Base-by-base conservation (phyloP, 1,284 basidiomycete genomes). In the Trametes pubescens region DNA sequence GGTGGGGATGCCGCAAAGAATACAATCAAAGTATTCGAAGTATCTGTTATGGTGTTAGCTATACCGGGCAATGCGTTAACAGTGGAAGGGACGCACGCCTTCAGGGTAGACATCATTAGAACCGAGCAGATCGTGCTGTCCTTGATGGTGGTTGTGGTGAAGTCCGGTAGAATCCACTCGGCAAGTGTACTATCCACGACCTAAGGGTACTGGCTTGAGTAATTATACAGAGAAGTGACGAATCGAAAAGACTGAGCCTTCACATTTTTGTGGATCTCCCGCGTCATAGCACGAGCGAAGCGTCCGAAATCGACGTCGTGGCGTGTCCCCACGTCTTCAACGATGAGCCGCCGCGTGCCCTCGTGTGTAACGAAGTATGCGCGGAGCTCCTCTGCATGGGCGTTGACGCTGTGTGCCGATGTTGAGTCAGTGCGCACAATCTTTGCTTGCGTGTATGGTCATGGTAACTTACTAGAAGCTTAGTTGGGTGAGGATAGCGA, bases 81-180 rank as follows among this genome's bases (percentile, higher is more conserved):
- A 43, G 18, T 47, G 40, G 16, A 32, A 52, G n/a, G 10, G 10
- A 44, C 67, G 34, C 37, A 66, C 60, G 73, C 54, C 57, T 81
- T 79, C 66, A 81, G 69, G 16, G 76, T 79, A 2, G 80, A 72
- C 81, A 85, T 83, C 79, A 82, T 78, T 35, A 80, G 66, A n/a
- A 83, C 75, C 0, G 81, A 74, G 22, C 73, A 78, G 5, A 80
- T 73, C 9, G 76, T 75, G 4, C 71, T 78, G 57, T 86, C 84
- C 18, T 72, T 76, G 0, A 34, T 9, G 0, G 80, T 82, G 4
- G 83, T 85, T 0, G 83, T 85, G 8, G 80, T 76, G 69, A 85
- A 86, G 35, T 75, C 67, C 0, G 84, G 84, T 9, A 79, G 72
- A 32, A 82, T 77, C 81, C 82, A 84, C 0, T 78, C 73, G 2